Percentiles rank a stretch among this genome's conserved stretches.
Conservation (phyloP, 345 rosid genomes). For the Eucalyptus virginea region DNA sequence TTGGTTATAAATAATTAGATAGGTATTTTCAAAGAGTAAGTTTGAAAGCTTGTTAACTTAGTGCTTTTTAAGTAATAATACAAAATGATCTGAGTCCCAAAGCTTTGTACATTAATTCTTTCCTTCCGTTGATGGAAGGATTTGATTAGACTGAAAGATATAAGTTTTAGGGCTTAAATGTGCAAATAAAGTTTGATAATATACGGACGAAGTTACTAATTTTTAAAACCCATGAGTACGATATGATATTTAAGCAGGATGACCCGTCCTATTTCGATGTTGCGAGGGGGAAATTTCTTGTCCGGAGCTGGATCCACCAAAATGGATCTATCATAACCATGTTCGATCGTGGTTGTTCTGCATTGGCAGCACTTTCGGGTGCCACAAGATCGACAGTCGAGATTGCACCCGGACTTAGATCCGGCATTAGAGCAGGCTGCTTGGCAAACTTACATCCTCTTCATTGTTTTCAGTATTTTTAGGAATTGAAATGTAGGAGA, state of each 20-base stretch:
- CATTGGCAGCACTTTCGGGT: background rate
- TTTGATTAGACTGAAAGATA: background rate
- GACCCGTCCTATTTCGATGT: background rate
- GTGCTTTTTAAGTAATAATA: background rate
- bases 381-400: background rate
- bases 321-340: background rate
- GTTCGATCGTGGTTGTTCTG: background rate
- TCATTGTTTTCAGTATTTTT: background rate
- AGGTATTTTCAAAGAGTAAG: background rate
- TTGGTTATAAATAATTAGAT: background rate
- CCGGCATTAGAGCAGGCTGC: background rate
- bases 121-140: background rate
- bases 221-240: background rate
- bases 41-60: background rate
- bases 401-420: background rate
- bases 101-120: background rate
- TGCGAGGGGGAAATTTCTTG: background rate
- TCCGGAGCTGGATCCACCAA: background rate
- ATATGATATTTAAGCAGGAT: background rate
- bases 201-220: background rate
- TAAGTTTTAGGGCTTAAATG: background rate
- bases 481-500: background rate
- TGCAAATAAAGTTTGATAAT: background rate
- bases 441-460: background rate
- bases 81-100: background rate